Evolutionary conservation across 306 rosid species (phyloP).

Genomic region (Cucurbita argyrosperma): DNA sequence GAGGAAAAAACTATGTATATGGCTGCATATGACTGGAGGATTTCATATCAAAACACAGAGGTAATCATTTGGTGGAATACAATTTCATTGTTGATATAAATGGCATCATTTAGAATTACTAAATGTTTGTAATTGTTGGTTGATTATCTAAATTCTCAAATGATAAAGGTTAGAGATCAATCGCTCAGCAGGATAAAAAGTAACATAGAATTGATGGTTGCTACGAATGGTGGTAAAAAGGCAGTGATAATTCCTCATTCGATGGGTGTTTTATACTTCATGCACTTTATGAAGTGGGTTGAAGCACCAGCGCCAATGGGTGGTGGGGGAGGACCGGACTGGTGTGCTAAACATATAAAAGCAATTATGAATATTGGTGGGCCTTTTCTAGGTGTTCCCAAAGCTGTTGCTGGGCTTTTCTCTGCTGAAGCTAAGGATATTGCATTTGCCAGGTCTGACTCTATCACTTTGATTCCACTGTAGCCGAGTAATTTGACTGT

Average conservation of each 20-base stretch:
- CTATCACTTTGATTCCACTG: neutral
- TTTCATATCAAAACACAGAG: slow-evolving; percentile 79
- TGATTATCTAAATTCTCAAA: neutral
- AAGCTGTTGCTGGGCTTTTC: slow-evolving; percentile 76
- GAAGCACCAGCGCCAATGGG: slow-evolving; percentile 76
- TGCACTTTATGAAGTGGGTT: slow-evolving; percentile 79
- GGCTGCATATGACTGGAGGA: slow-evolving; percentile 93
- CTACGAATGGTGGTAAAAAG: slow-evolving; percentile 23
- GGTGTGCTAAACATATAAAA: slow-evolving; percentile 35
- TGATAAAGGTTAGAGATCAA: slow-evolving; percentile 60
- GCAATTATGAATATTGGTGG: slow-evolving; percentile 33
- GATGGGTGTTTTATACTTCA: slow-evolving; percentile 32
- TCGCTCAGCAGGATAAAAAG: slow-evolving; percentile 71
- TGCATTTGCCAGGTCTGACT: slow-evolving; percentile 55
- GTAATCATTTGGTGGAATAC: slow-evolving; percentile 14
- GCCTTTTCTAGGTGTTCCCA: slow-evolving; percentile 82
- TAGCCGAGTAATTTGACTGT: neutral
- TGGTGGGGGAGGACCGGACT: slow-evolving; percentile 34
- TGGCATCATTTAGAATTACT: neutral
- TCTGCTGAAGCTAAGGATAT: slow-evolving; percentile 74
- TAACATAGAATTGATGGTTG: slow-evolving; percentile 37
- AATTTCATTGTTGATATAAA: neutral
- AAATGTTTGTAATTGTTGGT: neutral
- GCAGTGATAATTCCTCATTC: slow-evolving; percentile 38
- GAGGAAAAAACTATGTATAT: slow-evolving; percentile 79